phyloP scores from a whole-genome alignment of 2,329 filamentous ascomycete species.

The Apiospora hydei region DNA sequence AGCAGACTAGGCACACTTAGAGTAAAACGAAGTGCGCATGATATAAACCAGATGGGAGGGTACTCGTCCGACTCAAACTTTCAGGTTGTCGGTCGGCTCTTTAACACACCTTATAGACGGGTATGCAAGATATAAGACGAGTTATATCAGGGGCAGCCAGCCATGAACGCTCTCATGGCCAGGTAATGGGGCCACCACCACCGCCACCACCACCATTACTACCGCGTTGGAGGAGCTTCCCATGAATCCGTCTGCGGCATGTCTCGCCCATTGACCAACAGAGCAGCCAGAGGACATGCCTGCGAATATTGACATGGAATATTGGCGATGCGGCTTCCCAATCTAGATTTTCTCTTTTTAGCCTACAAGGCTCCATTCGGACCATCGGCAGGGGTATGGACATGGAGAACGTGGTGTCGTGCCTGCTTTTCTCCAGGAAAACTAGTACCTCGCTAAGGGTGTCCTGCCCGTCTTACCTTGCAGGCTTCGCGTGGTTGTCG shows the following conservation, averaged over 20 bases:
- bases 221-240: background rate
- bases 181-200: background rate
- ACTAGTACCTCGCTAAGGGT: background rate
- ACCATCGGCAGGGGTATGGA: background rate
- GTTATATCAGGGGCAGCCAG: background rate
- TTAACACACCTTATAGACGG: background rate
- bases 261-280: background rate
- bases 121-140: background rate
- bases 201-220: background rate
- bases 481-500: background rate
- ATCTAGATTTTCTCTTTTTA: constrained; percentile 1
- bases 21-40: background rate
- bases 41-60: background rate
- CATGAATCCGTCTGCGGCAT: background rate
- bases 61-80: background rate
- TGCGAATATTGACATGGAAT: background rate
- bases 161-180: background rate
- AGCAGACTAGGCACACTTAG: background rate
- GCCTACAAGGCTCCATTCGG: constrained; percentile 1
- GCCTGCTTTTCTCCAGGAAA: background rate
- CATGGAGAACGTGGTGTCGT: background rate
- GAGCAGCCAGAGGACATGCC: background rate
- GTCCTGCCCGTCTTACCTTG: constrained; percentile 1
- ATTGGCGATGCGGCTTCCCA: background rate
- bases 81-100: background rate